phyloP scores from a whole-genome alignment of 23 red algal species.

The Cyanidium caldarium region DNA sequence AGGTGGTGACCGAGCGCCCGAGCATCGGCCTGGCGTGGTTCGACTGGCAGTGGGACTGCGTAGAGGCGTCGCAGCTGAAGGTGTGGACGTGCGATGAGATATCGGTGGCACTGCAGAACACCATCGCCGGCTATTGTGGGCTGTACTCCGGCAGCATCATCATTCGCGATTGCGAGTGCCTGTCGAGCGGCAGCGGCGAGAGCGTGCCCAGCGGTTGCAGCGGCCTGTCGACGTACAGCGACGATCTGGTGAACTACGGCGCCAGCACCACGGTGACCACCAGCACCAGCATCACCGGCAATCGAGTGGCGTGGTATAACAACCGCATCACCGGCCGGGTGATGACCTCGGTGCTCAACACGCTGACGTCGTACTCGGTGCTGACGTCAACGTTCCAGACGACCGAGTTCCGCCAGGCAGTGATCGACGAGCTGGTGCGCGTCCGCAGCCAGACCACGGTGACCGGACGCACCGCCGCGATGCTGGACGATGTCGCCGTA shows the following conservation, averaged over 20 bases:
- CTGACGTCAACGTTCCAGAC: background rate
- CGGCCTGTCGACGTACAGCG: background rate
- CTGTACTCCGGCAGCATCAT: background rate
- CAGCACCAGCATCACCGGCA: background rate
- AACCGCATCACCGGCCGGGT: slow-evolving; percentile 1
- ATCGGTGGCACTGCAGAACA: background rate
- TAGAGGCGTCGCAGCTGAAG: background rate
- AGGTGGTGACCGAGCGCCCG: background rate
- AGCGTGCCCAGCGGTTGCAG: background rate
- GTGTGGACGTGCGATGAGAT: slow-evolving; percentile 5
- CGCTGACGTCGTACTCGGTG: background rate
- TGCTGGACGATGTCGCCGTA: background rate
- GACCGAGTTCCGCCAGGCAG: background rate
- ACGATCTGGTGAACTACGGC: slow-evolving; percentile 2
- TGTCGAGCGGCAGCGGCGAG: background rate
- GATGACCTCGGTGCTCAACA: background rate
- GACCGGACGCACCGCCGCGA: background rate
- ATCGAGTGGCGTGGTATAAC: background rate
- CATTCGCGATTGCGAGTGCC: background rate
- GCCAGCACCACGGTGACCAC: too few species aligned
- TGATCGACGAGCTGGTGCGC: background rate
- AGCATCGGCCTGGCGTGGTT: background rate
- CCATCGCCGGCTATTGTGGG: background rate
- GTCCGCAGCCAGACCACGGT: background rate
- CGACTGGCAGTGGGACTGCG: background rate